These are phyloP conservation scores for Coriolopsis trogii DNA, from an alignment of 1,284 basidiomycete species.

Conservation along the genomic window DNA sequence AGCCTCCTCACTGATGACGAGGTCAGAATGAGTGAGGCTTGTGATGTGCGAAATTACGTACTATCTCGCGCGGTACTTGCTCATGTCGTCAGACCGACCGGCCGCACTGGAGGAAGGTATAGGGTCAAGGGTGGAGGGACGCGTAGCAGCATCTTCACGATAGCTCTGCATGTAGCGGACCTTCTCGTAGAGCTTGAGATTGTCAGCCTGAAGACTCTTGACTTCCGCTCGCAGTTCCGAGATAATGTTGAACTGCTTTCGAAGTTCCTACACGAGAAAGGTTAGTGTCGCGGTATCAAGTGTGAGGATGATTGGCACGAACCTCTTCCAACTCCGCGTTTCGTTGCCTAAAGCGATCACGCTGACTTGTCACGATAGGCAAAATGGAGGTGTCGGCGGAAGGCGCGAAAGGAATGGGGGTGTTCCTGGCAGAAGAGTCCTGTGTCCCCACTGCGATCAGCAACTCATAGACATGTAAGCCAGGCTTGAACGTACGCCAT, in stretches of 20 bases:
- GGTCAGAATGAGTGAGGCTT: neutral
- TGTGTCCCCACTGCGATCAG: constrained; percentile 24
- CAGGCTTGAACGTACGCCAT: constrained; percentile 17
- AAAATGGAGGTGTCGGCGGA: constrained; percentile 89
- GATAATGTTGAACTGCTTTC: constrained; percentile 92
- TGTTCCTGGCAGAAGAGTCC: constrained; percentile 51
- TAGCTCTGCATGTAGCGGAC: constrained; percentile 97
- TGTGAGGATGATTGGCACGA: constrained; percentile 15
- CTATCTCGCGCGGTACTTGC: constrained; percentile 89
- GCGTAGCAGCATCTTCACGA: constrained; percentile 63
- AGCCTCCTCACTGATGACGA: constrained; percentile 66
- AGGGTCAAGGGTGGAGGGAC: constrained; percentile 68
- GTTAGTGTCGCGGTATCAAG: neutral
- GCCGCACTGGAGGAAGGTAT: constrained; percentile 52
- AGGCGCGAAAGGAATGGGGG: constrained; percentile 69
- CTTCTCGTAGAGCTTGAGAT: constrained; percentile 95
- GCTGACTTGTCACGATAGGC: constrained; percentile 95
- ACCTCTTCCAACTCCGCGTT: constrained; percentile 97
- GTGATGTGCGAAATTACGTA: constrained; percentile 15
- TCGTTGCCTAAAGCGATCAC: constrained; percentile 93
- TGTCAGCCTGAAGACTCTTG: constrained; percentile 82
- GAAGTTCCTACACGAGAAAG: constrained; percentile 67
- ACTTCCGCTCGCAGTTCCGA: constrained; percentile 84
- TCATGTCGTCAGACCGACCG: constrained; percentile 68
- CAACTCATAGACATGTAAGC: neutral